phyloP scores from a whole-genome alignment of 73 alveolate species.

The Tetrahymena thermophila region DNA sequence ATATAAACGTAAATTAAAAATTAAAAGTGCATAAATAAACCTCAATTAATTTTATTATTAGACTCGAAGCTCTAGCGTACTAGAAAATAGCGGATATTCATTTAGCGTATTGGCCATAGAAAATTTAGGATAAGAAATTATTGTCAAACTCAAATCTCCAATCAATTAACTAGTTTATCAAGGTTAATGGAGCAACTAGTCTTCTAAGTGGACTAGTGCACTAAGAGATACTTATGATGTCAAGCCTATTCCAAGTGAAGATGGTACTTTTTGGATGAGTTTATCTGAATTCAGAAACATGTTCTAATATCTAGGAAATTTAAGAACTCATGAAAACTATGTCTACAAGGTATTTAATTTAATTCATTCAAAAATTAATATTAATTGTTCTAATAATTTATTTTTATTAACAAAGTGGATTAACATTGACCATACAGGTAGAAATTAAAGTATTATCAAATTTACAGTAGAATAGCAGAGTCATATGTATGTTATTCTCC shows the following conservation, averaged over 20 bases:
- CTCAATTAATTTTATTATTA: neutral
- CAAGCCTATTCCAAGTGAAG: neutral
- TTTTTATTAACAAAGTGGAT: neutral
- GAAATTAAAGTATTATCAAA: neutral
- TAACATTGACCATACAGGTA: neutral
- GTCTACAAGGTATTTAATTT: neutral
- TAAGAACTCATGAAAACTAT: neutral
- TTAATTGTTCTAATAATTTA: neutral
- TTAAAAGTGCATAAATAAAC: neutral
- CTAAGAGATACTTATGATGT: neutral
- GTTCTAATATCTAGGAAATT: neutral
- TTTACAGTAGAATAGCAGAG: neutral
- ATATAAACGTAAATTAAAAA: neutral
- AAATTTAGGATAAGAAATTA: neutral
- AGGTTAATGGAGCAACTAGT: neutral
- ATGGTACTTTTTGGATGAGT: neutral
- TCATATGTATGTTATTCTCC: neutral
- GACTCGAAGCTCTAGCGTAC: neutral
- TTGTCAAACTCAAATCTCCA: neutral
- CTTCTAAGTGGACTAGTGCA: neutral
- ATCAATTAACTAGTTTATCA: neutral
- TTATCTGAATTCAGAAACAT: neutral
- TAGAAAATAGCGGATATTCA: neutral
- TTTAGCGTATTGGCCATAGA: neutral
- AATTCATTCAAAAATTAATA: neutral